Percentiles rank a stretch among this genome's conserved stretches.
These are phyloP conservation scores for Centella asiatica DNA, from an alignment of 129 eudicot species.

Conservation along the genomic window DNA sequence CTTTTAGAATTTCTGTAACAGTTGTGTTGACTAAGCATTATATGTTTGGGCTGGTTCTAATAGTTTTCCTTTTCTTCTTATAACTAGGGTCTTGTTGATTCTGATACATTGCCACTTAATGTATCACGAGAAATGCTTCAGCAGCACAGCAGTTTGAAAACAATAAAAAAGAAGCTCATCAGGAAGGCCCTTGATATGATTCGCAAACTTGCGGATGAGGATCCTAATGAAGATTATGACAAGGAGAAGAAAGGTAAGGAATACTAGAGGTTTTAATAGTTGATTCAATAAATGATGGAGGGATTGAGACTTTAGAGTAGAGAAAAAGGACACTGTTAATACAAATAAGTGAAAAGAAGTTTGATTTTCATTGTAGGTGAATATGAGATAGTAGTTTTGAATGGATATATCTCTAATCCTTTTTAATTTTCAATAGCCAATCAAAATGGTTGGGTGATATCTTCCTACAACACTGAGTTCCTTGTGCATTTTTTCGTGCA, in stretches of 20 bases:
- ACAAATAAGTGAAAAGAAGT: too few relatives aligned
- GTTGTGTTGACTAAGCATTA: not conserved
- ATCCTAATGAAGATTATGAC: conserved; percentile 77
- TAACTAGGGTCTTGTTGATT: conserved; percentile 93
- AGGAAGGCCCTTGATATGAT: conserved; percentile 99
- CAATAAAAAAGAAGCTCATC: conserved; percentile 92
- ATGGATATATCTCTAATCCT: too few relatives aligned
- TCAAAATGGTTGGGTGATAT: too few relatives aligned
- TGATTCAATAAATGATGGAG: not conserved
- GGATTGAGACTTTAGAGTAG: too few relatives aligned
- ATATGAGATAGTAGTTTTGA: not conserved
- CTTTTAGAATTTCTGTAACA: too few relatives aligned
- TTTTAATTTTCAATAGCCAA: too few relatives aligned
- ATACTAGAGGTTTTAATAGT: not conserved
- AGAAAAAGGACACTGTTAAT: too few relatives aligned
- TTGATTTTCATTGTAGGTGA: not conserved
- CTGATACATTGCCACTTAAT: conserved; percentile 88
- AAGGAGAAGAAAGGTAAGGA: conserved; percentile 62
- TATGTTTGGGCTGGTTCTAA: conserved; percentile 4
- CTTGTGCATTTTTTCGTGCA: too few relatives aligned
- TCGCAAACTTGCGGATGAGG: conserved; percentile 93
- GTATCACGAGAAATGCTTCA: conserved; percentile 99
- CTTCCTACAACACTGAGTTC: too few relatives aligned
- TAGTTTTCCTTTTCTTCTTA: not conserved
- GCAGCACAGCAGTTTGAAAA: conserved; percentile 87